Evolutionary conservation across 306 rosid genomes (phyloP).

Genomic region (Inga leiocalycina): DNA sequence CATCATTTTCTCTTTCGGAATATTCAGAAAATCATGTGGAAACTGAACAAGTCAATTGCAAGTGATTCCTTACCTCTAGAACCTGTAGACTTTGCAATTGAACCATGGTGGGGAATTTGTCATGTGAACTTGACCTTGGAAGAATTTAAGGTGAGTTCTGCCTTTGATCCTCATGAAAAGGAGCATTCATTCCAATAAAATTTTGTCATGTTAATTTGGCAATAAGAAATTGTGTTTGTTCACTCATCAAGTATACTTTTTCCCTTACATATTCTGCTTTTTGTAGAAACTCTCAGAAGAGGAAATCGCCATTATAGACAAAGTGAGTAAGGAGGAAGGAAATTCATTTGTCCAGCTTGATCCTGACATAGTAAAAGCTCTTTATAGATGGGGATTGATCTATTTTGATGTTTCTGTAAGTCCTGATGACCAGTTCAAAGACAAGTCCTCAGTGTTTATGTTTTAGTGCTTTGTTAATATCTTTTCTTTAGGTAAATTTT

Average conservation of each 20-base stretch:
- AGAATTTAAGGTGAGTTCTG: constrained; percentile 84
- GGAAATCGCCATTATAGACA: constrained; percentile 90
- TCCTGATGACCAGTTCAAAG: constrained; percentile 92
- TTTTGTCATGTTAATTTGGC: constrained; percentile 9
- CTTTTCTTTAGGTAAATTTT: not conserved
- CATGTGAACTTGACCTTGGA: constrained; percentile 95
- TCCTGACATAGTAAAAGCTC: constrained; percentile 77
- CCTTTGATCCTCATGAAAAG: constrained; percentile 27
- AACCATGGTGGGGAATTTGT: constrained; percentile 99
- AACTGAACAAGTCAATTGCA: constrained; percentile 96
- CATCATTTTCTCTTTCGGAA: constrained; percentile 46
- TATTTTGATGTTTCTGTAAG: constrained; percentile 95
- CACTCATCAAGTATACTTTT: constrained; percentile 27
- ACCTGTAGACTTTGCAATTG: constrained; percentile 90
- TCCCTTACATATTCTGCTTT: constrained; percentile 25
- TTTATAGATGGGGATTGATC: constrained; percentile 75
- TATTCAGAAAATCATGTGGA: constrained; percentile 98
- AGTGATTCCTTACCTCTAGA: constrained; percentile 85
- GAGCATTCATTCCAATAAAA: not conserved
- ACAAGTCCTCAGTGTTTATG: constrained; percentile 34
- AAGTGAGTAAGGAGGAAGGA: constrained; percentile 93
- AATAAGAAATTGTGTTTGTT: constrained; percentile 17
- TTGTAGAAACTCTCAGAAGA: constrained; percentile 90
- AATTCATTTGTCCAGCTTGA: constrained; percentile 81
- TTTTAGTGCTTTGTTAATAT: constrained; percentile 1